These are phyloP conservation scores for Penicillium argentinense DNA, from an alignment of 495 filamentous ascomycete species.

Conservation along the genomic window DNA sequence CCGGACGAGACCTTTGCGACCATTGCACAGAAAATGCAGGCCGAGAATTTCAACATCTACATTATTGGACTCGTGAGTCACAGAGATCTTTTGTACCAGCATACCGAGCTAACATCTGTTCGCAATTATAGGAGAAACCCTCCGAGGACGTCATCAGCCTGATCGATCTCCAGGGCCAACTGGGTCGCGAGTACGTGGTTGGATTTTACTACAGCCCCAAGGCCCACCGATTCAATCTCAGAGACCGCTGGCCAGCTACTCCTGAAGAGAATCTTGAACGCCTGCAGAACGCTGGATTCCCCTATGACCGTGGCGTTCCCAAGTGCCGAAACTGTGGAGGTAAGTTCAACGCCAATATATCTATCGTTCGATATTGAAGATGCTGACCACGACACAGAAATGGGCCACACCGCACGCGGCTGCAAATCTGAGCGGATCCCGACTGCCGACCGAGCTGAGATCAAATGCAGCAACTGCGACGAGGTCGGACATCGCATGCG, in stretches of 20 bases:
- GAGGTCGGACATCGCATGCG: conserved; percentile 71
- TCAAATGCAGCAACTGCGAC: conserved; percentile 76
- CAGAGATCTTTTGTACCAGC: background rate
- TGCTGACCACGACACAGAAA: conserved; percentile 43
- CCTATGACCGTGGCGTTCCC: conserved; percentile 62
- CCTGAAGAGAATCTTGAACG: conserved; percentile 73
- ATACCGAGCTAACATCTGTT: background rate
- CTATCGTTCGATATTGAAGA: background rate
- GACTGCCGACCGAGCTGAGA: conserved; percentile 44
- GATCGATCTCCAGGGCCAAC: conserved; percentile 81
- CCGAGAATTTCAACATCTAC: conserved; percentile 59
- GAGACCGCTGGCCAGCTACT: conserved; percentile 63
- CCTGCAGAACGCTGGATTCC: conserved; percentile 68
- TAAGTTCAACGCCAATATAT: conserved; percentile 25
- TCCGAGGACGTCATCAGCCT: conserved; percentile 62
- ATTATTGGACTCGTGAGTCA: conserved; percentile 67
- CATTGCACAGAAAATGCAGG: conserved; percentile 74
- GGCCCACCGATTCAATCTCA: conserved; percentile 59
- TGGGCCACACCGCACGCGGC: conserved; percentile 68
- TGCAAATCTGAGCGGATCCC: conserved; percentile 66
- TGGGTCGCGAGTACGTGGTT: conserved; percentile 72
- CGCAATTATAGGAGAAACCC: conserved; percentile 51
- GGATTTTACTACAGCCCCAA: conserved; percentile 64
- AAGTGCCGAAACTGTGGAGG: conserved; percentile 71
- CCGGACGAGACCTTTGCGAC: conserved; percentile 65